Conservation (phyloP, 352 stramenopile genomes). For the Blastocystis sp. region DNA sequence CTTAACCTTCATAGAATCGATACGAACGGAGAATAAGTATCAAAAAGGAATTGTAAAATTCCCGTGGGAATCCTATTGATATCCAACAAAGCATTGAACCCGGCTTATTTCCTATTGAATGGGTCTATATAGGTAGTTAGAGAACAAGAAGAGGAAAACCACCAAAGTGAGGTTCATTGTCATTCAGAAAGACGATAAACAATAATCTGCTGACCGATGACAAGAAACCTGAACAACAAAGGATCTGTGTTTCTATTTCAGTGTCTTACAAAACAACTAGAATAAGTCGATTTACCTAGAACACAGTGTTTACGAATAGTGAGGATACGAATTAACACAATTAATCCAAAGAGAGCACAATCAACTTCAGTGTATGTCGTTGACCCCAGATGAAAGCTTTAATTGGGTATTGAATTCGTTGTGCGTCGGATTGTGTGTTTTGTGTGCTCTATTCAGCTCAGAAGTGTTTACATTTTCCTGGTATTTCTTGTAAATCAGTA, state of each 20-base stretch:
- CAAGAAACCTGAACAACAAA: too few species aligned
- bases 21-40: background rate
- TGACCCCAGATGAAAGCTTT: background rate
- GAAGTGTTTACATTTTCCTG: constrained; percentile 44
- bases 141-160: too few species aligned
- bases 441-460: constrained; percentile 50
- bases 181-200: too few species aligned
- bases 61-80: background rate
- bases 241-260: too few species aligned
- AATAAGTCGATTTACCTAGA: too few species aligned
- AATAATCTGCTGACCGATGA: too few species aligned
- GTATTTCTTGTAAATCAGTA: background rate
- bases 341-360: background rate
- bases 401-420: background rate
- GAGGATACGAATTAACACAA: background rate
- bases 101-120: too few species aligned
- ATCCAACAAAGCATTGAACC: too few species aligned
- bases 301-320: too few species aligned
- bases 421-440: constrained; percentile 45
- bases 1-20: background rate
- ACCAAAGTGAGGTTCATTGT: too few species aligned
- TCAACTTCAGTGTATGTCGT: background rate
- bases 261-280: too few species aligned
- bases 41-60: background rate
- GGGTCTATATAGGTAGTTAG: too few species aligned